Percentiles rank a stretch among this genome's conserved stretches.
phyloP scores from a whole-genome alignment of 2,329 filamentous ascomycete genomes.

The Cercospora citrullina region DNA sequence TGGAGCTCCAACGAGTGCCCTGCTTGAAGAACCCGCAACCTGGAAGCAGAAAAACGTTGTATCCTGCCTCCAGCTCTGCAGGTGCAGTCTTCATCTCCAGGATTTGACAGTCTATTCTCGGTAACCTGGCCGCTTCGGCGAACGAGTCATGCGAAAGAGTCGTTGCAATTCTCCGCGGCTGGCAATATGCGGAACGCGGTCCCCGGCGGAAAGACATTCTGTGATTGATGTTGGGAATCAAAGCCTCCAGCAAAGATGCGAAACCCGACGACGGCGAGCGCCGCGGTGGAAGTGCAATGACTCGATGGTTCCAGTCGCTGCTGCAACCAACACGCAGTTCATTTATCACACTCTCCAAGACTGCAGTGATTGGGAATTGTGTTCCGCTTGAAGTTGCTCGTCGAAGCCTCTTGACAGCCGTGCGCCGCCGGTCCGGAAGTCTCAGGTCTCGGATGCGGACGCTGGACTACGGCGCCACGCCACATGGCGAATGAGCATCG shows the following conservation, averaged over 20 bases:
- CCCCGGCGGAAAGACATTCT: slow-evolving; percentile 1
- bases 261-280: not conserved
- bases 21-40: not conserved
- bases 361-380: not conserved
- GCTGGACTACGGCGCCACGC: not conserved
- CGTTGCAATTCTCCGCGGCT: not conserved
- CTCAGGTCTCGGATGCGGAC: slow-evolving; percentile 13
- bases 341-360: not conserved
- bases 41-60: not conserved
- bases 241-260: not conserved
- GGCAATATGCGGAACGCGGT: not conserved
- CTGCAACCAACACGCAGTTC: not conserved
- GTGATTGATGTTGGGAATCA: not conserved
- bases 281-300: not conserved
- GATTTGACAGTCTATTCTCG: not conserved
- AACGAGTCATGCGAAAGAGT: not conserved
- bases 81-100: not conserved
- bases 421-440: slow-evolving; percentile 16
- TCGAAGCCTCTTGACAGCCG: not conserved
- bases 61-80: not conserved
- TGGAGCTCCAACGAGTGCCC: not conserved
- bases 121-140: not conserved
- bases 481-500: slow-evolving; percentile 26
- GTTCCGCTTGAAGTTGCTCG: not conserved
- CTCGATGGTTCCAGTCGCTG: not conserved